Evolutionary conservation across 164 flowering plant species (phyloP).

Genomic region (Berberis thunbergii): DNA sequence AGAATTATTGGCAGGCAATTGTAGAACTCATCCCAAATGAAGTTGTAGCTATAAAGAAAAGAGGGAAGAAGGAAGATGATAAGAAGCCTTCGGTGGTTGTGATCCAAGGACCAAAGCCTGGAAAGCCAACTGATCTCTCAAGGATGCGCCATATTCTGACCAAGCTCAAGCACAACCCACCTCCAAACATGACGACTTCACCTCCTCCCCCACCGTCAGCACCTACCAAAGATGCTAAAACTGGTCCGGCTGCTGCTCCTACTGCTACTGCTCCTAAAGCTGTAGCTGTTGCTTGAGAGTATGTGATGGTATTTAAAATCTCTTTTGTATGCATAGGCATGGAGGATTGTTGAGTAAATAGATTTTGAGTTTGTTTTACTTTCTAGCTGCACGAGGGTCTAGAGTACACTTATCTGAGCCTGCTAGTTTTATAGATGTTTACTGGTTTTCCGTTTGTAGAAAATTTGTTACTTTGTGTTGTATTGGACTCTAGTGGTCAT

Average conservation of each 20-base stretch:
- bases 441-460: no score
- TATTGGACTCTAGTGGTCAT: no score
- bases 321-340: neutral
- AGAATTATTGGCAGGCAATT: conserved; percentile 62
- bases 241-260: conserved; percentile 6
- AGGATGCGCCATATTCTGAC: conserved; percentile 66
- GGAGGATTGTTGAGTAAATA: no score
- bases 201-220: conserved; percentile 25
- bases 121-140: conserved; percentile 73
- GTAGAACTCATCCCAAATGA: conserved; percentile 57
- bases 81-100: conserved; percentile 57
- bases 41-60: conserved; percentile 44
- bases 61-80: conserved; percentile 61
- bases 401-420: no score
- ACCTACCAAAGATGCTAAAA: conserved; percentile 18
- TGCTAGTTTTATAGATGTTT: no score
- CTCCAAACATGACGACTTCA: conserved; percentile 50
- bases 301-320: neutral
- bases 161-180: conserved; percentile 65
- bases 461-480: no score
- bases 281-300: conserved; percentile 15
- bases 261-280: conserved; percentile 9
- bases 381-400: no score
- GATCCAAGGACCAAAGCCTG: conserved; percentile 80
- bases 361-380: no score